These are phyloP conservation scores for Rhododendron henanense DNA, from an alignment of 148 eudicot species.

Conservation along the genomic window DNA sequence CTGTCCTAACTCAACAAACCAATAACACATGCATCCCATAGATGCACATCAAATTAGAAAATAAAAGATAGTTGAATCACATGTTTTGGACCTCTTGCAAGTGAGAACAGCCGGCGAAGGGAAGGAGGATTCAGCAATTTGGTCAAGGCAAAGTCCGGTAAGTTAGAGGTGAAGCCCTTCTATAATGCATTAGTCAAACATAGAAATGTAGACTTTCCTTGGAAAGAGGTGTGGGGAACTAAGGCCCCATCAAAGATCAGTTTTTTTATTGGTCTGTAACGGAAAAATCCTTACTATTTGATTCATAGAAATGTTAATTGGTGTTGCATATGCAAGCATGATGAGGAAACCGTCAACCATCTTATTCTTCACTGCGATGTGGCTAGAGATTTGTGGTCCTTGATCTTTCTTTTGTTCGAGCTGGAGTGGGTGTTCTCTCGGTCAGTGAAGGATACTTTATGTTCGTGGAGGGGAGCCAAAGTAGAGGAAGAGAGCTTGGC, in stretches of 20 bases:
- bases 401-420: too few relatives aligned
- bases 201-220: neutral
- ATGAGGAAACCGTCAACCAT: neutral
- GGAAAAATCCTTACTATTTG: neutral
- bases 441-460: too few relatives aligned
- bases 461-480: too few relatives aligned
- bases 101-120: neutral
- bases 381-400: neutral
- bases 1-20: neutral
- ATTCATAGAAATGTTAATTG: neutral
- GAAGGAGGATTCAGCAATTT: neutral
- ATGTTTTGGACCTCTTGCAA: neutral
- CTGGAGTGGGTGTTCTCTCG: too few relatives aligned
- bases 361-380: neutral
- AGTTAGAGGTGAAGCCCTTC: neutral
- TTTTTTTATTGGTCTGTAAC: too few relatives aligned
- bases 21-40: neutral
- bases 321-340: neutral
- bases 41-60: neutral
- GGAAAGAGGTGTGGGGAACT: neutral
- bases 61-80: neutral
- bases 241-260: neutral
- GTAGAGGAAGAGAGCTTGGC: too few relatives aligned
- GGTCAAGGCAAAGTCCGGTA: neutral
- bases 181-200: neutral